Base-by-base conservation (phyloP, 1,284 basidiomycete species). In the Tilletia walkeri region DNA sequence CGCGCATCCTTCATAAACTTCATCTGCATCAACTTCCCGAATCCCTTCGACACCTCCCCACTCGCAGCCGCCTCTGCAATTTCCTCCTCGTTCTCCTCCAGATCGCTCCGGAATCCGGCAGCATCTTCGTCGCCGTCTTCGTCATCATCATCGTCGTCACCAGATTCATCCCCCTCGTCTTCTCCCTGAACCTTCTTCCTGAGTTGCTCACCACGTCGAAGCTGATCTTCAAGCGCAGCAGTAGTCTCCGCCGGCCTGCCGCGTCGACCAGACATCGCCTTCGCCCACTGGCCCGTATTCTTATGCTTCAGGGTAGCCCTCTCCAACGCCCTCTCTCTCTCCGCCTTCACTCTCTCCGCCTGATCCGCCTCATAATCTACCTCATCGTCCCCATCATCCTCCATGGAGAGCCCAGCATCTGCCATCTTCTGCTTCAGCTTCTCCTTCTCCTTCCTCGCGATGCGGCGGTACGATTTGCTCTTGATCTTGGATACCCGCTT, bases 401-500 rank as follows among this genome's bases (percentile, higher is more conserved):
- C 69, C 7, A 53, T 38, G 24, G 45, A 41, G 16, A 66, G 41
- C 1, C 66, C 66, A 20, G 48, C 67, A 34, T 76, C 69, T 14
- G 70, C 88, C 14, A 89, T 84, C 84, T 86, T 86, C 75, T 80
- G 85, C 85, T 75, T 87, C 59, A 78, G 49, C 50, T 76, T 48
- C 80, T 89, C 90, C 75, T 86, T 88, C 84, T 90, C 90, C 84
- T 92, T 93, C 83, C 93, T 88, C 79, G 90, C 90, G 65, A 98
- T 88, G 77, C 92, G 91, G 49, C 94, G 88, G 83, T 93, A 98
- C 3, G 93, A 89, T 85, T 95, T 97, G 84, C 90, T 92, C 87
- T 99, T 98, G 86, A 99, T 98, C 86, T 96, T 98, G 50, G 91
- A 89, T 9, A 96, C 88, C 12, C 95, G 89, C 80, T 92, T 93